These are phyloP conservation scores for Cryptosporidium felis DNA, from an alignment of 169 alveolate species.

Conservation along the genomic window DNA sequence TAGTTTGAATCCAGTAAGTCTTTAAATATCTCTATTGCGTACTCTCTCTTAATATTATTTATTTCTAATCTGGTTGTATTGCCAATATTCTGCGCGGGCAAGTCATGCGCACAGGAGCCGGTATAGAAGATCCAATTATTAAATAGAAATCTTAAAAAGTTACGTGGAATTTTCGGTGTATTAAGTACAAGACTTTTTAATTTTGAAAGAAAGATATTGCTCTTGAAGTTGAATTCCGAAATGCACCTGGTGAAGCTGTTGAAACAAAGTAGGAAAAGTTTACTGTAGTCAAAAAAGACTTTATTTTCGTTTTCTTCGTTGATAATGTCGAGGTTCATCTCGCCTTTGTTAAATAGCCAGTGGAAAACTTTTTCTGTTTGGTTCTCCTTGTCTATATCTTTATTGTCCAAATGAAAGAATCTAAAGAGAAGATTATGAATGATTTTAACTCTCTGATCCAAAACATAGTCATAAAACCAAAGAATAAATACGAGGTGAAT, in stretches of 20 bases:
- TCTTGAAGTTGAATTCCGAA: slow-evolving; percentile 2
- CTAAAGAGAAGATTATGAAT: slow-evolving; percentile 36
- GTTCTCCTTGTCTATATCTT: not conserved
- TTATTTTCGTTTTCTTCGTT: not conserved
- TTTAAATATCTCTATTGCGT: slow-evolving; percentile 30
- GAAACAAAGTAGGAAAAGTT: slow-evolving; percentile 16
- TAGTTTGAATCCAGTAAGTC: slow-evolving; percentile 17
- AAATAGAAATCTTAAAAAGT: slow-evolving; percentile 20
- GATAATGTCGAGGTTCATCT: not conserved
- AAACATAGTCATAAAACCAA: slow-evolving; percentile 37
- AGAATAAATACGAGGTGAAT: slow-evolving; percentile 4
- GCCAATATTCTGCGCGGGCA: not conserved
- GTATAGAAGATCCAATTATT: slow-evolving; percentile 24
- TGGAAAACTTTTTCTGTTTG: not conserved
- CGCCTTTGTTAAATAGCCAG: not conserved
- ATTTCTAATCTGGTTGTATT: not conserved
- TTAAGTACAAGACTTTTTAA: slow-evolving; percentile 24
- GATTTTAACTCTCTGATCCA: slow-evolving; percentile 26
- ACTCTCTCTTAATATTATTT: slow-evolving; percentile 7
- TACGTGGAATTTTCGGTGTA: slow-evolving; percentile 10
- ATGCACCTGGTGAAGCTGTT: slow-evolving; percentile 10
- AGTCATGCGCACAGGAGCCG: not conserved
- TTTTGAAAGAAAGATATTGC: slow-evolving; percentile 14
- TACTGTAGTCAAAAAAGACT: slow-evolving; percentile 3
- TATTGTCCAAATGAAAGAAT: slow-evolving; percentile 2